Evolutionary conservation across 805 yeast species (phyloP).

Genomic region (Wickerhamiella sorbophila): DNA sequence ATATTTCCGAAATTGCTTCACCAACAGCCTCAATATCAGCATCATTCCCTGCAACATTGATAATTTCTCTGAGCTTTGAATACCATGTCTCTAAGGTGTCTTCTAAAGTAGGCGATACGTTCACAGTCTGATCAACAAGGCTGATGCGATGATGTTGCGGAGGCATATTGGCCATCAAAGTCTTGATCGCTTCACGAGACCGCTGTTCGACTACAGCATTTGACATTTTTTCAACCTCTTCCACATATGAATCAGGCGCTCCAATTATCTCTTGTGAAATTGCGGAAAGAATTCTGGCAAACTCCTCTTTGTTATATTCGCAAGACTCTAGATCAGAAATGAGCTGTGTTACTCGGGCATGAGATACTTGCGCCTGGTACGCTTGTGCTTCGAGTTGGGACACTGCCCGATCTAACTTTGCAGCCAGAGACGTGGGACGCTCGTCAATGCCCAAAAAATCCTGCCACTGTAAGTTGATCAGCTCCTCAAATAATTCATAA

Average conservation of each 20-base stretch:
- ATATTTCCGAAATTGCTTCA: neutral
- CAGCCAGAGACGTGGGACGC: constrained; percentile 21
- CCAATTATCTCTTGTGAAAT: neutral
- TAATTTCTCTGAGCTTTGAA: neutral
- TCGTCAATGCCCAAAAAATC: constrained; percentile 37
- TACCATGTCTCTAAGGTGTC: neutral
- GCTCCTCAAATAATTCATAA: constrained; percentile 23
- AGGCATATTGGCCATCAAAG: neutral
- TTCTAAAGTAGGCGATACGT: constrained; percentile 30
- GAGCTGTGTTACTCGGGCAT: neutral
- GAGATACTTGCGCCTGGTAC: neutral
- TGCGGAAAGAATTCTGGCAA: neutral
- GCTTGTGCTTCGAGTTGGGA: neutral
- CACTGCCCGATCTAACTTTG: constrained; percentile 23
- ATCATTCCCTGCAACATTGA: neutral
- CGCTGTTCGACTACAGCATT: neutral
- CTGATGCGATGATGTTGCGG: constrained; percentile 24
- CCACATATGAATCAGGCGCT: neutral
- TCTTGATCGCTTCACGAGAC: neutral
- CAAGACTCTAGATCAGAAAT: neutral
- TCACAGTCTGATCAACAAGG: constrained; percentile 28
- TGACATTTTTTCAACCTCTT: neutral
- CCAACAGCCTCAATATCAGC: neutral
- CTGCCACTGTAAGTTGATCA: constrained; percentile 39
- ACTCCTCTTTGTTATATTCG: neutral